Percentiles rank a stretch among this genome's conserved stretches.
phyloP scores from a whole-genome alignment of 768 basidiomycete genomes.

The Tricholomella constricta region DNA sequence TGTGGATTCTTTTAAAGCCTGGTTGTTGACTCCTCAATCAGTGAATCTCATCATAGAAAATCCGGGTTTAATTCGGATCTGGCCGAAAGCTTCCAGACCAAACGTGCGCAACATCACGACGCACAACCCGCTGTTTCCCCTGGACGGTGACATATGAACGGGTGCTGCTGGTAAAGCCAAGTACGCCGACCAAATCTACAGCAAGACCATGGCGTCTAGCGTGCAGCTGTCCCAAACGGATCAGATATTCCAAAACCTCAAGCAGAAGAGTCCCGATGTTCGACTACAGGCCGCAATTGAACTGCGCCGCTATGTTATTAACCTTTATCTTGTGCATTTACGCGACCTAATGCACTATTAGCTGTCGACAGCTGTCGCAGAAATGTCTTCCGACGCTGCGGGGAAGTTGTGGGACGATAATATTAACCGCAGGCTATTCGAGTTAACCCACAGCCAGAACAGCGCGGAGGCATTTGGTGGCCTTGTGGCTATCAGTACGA shows the following conservation, averaged over 20 bases:
- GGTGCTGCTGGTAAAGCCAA: too few species aligned
- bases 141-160: too few species aligned
- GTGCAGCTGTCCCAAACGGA: slow-evolving; percentile 60
- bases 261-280: slow-evolving; percentile 62
- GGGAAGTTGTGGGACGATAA: slow-evolving; percentile 86
- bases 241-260: slow-evolving; percentile 67
- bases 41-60: too few species aligned
- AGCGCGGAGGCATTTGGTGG: slow-evolving; percentile 84
- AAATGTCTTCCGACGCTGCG: slow-evolving; percentile 81
- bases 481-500: slow-evolving; percentile 81
- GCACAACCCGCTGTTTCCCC: too few species aligned
- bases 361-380: slow-evolving; percentile 74
- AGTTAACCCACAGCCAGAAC: slow-evolving; percentile 81
- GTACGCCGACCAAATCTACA: too few species aligned
- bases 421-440: slow-evolving; percentile 78
- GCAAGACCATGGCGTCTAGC: slow-evolving; percentile 68
- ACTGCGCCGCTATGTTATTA: slow-evolving; percentile 71
- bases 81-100: too few species aligned
- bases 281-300: slow-evolving; percentile 71
- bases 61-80: too few species aligned
- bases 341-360: slow-evolving; percentile 28
- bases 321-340: slow-evolving; percentile 2
- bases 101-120: too few species aligned
- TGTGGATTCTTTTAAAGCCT: too few species aligned
- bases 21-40: too few species aligned